These are phyloP conservation scores for Podospora sp. DNA, from an alignment of 495 filamentous ascomycete genomes.

Conservation along the genomic window DNA sequence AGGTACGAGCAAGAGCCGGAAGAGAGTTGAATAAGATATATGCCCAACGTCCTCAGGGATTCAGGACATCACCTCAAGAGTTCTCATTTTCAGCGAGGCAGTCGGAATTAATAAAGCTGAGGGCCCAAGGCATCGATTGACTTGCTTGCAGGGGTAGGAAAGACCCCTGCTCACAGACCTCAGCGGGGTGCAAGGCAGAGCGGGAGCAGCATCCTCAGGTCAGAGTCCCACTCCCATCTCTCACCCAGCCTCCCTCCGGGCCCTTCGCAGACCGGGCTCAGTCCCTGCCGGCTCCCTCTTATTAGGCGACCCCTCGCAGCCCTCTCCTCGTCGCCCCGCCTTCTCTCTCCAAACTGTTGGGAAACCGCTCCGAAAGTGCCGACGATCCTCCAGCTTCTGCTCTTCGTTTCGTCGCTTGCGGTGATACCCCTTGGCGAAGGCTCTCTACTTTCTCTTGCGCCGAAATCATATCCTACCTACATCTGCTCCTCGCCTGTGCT, in stretches of 20 bases:
- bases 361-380: slow-evolving; percentile 5
- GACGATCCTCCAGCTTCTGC: neutral
- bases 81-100: neutral
- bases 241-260: neutral
- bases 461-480: neutral
- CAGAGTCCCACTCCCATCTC: neutral
- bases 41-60: too few relatives aligned
- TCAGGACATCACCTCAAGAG: neutral
- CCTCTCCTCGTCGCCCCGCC: neutral
- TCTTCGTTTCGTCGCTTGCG: neutral
- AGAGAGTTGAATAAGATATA: neutral
- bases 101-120: neutral
- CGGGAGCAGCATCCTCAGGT: neutral
- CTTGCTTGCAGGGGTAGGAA: neutral
- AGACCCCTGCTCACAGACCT: neutral
- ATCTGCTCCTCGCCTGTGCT: neutral
- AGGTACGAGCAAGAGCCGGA: neutral
- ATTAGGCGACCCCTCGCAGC: slow-evolving; percentile 3
- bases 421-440: neutral
- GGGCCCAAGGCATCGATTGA: neutral
- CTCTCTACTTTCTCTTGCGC: neutral
- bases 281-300: slow-evolving; percentile 6
- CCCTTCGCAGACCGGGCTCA: neutral
- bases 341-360: slow-evolving; percentile 3
- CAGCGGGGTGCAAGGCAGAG: neutral